Conservation (phyloP, 2,329 filamentous ascomycete species). For the Cordyceps cateniannulata region DNA sequence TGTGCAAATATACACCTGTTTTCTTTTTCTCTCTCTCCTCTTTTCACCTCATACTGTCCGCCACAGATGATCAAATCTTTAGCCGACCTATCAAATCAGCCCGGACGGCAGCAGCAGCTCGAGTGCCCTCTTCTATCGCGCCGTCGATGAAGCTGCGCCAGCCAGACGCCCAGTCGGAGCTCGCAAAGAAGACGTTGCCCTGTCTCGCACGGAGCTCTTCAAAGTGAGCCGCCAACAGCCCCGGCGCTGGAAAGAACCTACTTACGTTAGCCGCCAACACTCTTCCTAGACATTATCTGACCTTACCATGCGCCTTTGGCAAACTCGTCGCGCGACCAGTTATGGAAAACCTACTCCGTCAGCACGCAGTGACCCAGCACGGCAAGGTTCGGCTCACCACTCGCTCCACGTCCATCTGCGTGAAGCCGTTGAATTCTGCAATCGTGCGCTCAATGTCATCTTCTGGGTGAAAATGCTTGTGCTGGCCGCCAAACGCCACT, state of each 20-base stretch:
- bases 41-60: too few species aligned
- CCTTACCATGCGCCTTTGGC: slow-evolving; percentile 35
- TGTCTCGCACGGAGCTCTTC: slow-evolving; percentile 34
- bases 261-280: neutral
- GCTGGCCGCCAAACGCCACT: slow-evolving; percentile 36
- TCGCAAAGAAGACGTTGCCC: slow-evolving; percentile 39
- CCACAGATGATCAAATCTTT: neutral
- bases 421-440: slow-evolving; percentile 26
- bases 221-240: slow-evolving; percentile 31
- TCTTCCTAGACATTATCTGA: too few species aligned
- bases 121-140: slow-evolving; percentile 39
- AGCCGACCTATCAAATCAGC: slow-evolving; percentile 7
- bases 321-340: slow-evolving; percentile 42
- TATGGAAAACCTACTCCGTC: slow-evolving; percentile 34
- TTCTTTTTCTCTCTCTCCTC: too few species aligned
- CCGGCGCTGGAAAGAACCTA: slow-evolving; percentile 32
- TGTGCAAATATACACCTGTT: neutral
- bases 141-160: slow-evolving; percentile 46
- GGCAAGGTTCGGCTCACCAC: slow-evolving; percentile 16
- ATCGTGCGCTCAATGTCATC: slow-evolving; percentile 29
- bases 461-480: slow-evolving; percentile 38
- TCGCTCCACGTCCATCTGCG: slow-evolving; percentile 25
- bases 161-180: slow-evolving; percentile 41
- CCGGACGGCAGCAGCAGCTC: slow-evolving; percentile 22
- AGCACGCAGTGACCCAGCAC: neutral